Conservation (phyloP, 2,329 filamentous ascomycete genomes). For the Trichoderma harzianum region DNA sequence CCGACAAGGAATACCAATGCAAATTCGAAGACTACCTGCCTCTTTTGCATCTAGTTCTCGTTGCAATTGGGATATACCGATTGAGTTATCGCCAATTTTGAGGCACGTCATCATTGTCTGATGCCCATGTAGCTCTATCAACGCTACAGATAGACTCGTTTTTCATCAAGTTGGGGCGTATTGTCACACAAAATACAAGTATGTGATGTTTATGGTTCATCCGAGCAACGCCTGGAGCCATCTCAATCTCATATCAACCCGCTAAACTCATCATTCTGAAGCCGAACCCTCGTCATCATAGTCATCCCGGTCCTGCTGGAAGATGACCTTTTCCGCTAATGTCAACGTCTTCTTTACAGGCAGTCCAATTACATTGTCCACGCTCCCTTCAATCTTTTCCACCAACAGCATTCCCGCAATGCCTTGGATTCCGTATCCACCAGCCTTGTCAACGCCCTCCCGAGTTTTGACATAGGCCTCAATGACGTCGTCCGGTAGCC, state of each 20-base stretch:
- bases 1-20: not conserved
- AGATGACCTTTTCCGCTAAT: constrained; percentile 84
- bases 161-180: not conserved
- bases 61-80: not conserved
- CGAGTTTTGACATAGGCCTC: constrained; percentile 74
- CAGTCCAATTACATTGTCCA: constrained; percentile 92
- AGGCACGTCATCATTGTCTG: not conserved
- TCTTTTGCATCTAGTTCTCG: not conserved
- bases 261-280: constrained; percentile 25
- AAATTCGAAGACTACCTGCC: not conserved
- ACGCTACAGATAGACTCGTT: not conserved
- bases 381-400: constrained; percentile 81
- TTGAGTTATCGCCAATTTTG: not conserved
- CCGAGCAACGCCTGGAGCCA: not conserved
- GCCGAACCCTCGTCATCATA: constrained; percentile 47
- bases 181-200: not conserved
- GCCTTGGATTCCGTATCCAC: constrained; percentile 92
- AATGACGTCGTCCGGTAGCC: constrained; percentile 74
- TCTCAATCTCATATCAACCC: not conserved
- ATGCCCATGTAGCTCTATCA: not conserved
- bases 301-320: constrained; percentile 66
- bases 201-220: not conserved
- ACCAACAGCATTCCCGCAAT: constrained; percentile 81
- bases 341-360: constrained; percentile 75
- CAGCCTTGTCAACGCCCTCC: constrained; percentile 94